Base-by-base conservation (phyloP, 2,329 filamentous ascomycete species). In the Albifimbria verrucaria region DNA sequence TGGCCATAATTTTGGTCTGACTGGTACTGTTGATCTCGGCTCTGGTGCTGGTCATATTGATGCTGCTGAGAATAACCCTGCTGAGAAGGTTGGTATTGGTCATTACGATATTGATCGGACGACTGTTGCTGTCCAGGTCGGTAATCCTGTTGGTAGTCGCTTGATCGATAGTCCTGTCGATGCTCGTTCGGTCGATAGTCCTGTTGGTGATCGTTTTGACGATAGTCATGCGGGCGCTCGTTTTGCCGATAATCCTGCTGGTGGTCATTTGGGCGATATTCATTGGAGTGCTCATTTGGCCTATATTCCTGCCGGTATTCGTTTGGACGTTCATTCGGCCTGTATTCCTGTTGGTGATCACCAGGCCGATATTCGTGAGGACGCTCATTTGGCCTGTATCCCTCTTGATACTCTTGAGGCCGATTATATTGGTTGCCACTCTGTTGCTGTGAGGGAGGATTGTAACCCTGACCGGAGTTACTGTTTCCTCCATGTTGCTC, bases 271-370 rank as follows among this genome's bases (percentile, higher is more conserved):
- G 32, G 32, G 32, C 32, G 57, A n/a, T 60, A 54, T 3, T 56
- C 52, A 20, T 60, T 56, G 36, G 64, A 57, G 18, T 63, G 61
- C 20, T 61, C 54, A 46, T 65, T 46, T 22, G 59, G 51, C 21
- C 61, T 61, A 51, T 68, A 59, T 5, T 53, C 58, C 43, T 65
- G 65, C n/a, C 66, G 63, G 20, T n/a, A n/a, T n/a, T n/a, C n/a
- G n/a, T n/a, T n/a, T n/a, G n/a, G n/a, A n/a, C 53, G 15, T 20
- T 57, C 57, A 0, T 48, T n/a, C n/a, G 50, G 50, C 23, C 32
- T 20, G 17, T 52, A 52, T 21, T 52, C 7, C 20, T 59, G 52
- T 2, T 61, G 53, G 32, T 53, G 55, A 21, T 61, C 7, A 39
- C 18, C 32, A 39, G 32, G 32, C 12, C 32, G 57, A n/a, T 60